Conservation (phyloP, 768 basidiomycete genomes). For the Cubamyces lactineus region DNA sequence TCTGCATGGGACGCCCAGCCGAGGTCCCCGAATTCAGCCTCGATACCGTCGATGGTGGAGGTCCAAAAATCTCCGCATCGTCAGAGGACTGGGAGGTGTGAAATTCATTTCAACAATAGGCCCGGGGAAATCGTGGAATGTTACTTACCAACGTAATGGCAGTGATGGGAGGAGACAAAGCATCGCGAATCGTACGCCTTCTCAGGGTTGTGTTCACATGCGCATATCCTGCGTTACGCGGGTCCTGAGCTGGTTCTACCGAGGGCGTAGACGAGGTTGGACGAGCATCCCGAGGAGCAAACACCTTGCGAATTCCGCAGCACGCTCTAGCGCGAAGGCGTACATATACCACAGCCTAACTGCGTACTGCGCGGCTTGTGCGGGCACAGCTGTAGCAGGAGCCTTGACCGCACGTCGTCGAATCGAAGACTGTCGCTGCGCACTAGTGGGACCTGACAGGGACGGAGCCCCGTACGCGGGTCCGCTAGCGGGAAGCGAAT, state of each 20-base stretch:
- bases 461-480: background rate
- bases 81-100: background rate
- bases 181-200: slow-evolving; percentile 2
- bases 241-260: background rate
- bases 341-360: slow-evolving; percentile 24
- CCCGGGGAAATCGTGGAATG: slow-evolving; percentile 8
- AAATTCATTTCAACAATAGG: background rate
- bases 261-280: background rate
- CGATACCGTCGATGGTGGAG: slow-evolving; percentile 1
- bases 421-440: slow-evolving; percentile 10
- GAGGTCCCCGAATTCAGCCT: slow-evolving; percentile 2
- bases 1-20: background rate
- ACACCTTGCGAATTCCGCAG: slow-evolving; percentile 3
- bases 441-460: slow-evolving; percentile 6
- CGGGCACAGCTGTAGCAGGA: slow-evolving; percentile 15
- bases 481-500: slow-evolving; percentile 7
- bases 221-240: background rate
- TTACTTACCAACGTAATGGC: slow-evolving; percentile 20
- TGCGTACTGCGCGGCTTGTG: slow-evolving; percentile 19
- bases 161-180: slow-evolving; percentile 4
- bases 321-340: slow-evolving; percentile 1
- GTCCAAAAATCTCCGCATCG: slow-evolving; percentile 1
- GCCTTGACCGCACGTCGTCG: slow-evolving; percentile 13
- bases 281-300: background rate
- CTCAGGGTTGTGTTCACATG: slow-evolving; percentile 1